Percentiles rank a stretch among this genome's conserved stretches.
Evolutionary conservation across 2,329 filamentous ascomycete genomes (phyloP).

Genomic region (Epicoccum sorghinum): DNA sequence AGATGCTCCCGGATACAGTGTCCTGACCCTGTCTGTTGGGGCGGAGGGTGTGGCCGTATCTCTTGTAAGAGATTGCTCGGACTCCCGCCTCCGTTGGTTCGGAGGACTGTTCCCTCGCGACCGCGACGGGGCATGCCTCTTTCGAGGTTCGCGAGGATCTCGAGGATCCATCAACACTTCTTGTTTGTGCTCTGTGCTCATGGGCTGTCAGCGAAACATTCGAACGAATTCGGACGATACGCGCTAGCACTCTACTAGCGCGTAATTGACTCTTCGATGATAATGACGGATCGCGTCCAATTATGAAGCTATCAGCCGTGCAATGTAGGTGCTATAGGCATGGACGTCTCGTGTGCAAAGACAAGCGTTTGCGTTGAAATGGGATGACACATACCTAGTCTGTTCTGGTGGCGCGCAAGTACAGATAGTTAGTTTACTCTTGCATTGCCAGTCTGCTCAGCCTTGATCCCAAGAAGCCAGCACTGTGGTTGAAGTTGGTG

Average conservation of each 20-base stretch:
- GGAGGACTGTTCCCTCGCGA: constrained; percentile 30
- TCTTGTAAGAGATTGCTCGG: background rate
- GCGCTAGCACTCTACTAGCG: background rate
- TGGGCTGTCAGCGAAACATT: background rate
- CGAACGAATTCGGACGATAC: too few relatives aligned
- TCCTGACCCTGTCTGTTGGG: constrained; percentile 9
- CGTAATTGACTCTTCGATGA: background rate
- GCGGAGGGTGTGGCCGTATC: background rate
- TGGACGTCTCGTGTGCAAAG: too few relatives aligned
- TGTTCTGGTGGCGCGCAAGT: background rate
- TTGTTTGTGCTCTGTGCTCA: background rate
- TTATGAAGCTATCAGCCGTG: background rate
- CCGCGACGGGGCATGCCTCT: constrained; percentile 20
- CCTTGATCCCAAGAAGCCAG: too few relatives aligned
- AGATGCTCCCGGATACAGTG: background rate
- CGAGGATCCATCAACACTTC: background rate
- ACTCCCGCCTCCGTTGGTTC: constrained; percentile 21
- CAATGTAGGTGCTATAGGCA: too few relatives aligned
- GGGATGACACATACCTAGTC: constrained; percentile 1
- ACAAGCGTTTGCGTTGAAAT: background rate
- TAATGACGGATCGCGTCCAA: background rate
- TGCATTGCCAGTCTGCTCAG: too few relatives aligned
- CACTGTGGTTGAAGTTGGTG: too few relatives aligned
- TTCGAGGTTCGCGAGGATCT: constrained; percentile 10
- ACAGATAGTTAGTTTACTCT: too few relatives aligned